Evolutionary conservation across 192 early-diverging fungal genomes (phyloP), one percentile per base, ranked within the genome.

Genomic region (Rhizoclosmatium sp.): DNA sequence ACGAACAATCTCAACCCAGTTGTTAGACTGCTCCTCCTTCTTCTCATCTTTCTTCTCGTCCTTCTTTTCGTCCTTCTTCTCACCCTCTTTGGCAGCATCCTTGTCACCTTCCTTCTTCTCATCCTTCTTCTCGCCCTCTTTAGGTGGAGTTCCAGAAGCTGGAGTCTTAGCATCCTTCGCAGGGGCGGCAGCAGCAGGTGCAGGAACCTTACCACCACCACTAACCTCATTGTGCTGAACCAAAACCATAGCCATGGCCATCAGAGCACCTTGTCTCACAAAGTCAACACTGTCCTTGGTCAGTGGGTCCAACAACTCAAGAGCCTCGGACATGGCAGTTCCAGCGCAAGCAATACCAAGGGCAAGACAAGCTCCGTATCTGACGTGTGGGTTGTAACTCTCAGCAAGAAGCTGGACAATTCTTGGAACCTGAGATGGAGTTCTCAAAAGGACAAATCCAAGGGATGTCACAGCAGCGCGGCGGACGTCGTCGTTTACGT

Each of bases 401-500:
- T 99, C 96, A 44, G 96, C 91, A 47, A 99, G 87, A 4, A 99
- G 89, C 90, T 99, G 96, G 21, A 99, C 98, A 78, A 99, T 92
- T 42, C 97, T 90, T n/a, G 98, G 98, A 39, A 99, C 97, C 76
- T 99, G 97, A 78, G 93, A 91, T 42, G 96, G 94, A n/a, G 91
- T 93, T 58, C 94, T 90, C 85, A 96, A 92, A 9, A 99, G 87
- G 21, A 99, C 88, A 80, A 99, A 99, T 4, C 98, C 98, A 44
- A 99, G 92, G 0, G 95, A 92, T 3, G 95, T 98, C 49, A 99
- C 98, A 10, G 98, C 96, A 2, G 98, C 97, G n/a, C 98, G 91
- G 41, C 98, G 92, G n/a, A 99, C 97, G 82, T 99, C 98, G 75
- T 99, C 98, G 81, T 96, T 98, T 58, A 99, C 98, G 81, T 99